phyloP scores from a whole-genome alignment of 331 rosid species.

The Quercus phellos region DNA sequence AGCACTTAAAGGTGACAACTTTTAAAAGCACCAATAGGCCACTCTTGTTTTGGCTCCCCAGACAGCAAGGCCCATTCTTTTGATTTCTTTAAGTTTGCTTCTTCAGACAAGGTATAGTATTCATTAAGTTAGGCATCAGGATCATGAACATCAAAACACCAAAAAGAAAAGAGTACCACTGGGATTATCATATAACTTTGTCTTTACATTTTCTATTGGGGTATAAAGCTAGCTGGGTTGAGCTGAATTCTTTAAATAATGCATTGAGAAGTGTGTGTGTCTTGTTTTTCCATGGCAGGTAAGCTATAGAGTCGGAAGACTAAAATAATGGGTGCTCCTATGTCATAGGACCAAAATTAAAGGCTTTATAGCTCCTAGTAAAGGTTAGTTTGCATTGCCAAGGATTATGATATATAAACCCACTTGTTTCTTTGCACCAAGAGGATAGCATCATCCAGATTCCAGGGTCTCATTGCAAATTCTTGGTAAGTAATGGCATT shows the following conservation, averaged over 20 bases:
- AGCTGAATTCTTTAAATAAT: slow-evolving; percentile 32
- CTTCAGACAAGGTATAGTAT: slow-evolving; percentile 88
- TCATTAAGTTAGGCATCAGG: slow-evolving; percentile 77
- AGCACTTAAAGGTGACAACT: slow-evolving; percentile 40
- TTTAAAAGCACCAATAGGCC: slow-evolving; percentile 45
- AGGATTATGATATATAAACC: neutral
- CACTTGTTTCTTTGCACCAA: neutral
- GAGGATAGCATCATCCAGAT: neutral
- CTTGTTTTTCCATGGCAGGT: slow-evolving; percentile 34
- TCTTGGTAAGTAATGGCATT: slow-evolving; percentile 5
- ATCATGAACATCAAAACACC: slow-evolving; percentile 44
- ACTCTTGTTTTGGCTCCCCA: slow-evolving; percentile 37
- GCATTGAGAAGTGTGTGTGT: slow-evolving; percentile 29
- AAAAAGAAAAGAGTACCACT: slow-evolving; percentile 39
- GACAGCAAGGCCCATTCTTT: slow-evolving; percentile 80
- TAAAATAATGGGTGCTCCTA: slow-evolving; percentile 32
- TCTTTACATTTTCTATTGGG: slow-evolving; percentile 57
- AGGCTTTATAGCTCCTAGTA: slow-evolving; percentile 14
- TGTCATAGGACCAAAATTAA: slow-evolving; percentile 23
- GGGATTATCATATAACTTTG: slow-evolving; percentile 53
- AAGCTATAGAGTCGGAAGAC: slow-evolving; percentile 30
- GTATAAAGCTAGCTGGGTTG: slow-evolving; percentile 33
- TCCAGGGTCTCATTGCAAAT: neutral
- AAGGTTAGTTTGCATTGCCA: slow-evolving; percentile 32
- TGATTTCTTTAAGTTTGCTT: slow-evolving; percentile 62